Evolutionary conservation across 2,329 filamentous ascomycete genomes (phyloP), one percentile per base, ranked within the genome.

Genomic region (Neofusicoccum parvum): DNA sequence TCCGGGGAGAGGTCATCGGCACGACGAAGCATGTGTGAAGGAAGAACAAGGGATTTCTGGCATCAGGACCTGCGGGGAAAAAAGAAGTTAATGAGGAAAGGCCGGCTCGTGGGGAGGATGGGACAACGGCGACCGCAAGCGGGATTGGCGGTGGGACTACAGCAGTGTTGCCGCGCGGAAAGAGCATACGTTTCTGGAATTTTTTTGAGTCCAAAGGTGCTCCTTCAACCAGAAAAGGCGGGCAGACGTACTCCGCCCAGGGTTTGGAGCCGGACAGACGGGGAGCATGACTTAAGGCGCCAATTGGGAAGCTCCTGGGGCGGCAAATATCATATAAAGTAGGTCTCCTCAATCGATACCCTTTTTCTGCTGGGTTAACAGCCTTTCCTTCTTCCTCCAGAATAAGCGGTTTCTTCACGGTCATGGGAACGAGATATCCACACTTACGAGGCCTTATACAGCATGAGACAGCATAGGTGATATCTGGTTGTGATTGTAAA

Each of bases 1-100:
- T 99, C 45, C 90, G 91, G 75, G 94, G 94, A 4, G 88, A 89
- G 66, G 88, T 90, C 36, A 90, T 98, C 72, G 92, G 92, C 66
- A 88, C 88, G 62, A 94, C 93, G 72, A 97, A 95, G 79, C 93
- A 97, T 75, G 63, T 65, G 34, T 65, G 63, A 65, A n/a, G 6
- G 50, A 34, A 32, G 15, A 32, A 17, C 43, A 10, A 15, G 45
- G 41, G 20, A 34, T 34, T 15, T 20, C 14, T 15, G 11, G 41
- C 5, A 45, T 45, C 11, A 14, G 41, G 41, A 6, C 5, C 5
- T 45, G 2, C 11, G 15, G 14, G 14, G 5, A n/a, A 5, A n/a
- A 20, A 37, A 17, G 32, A 11, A n/a, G 17, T 15, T 37, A 10
- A 37, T 37, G 41, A 48, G 43, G 20, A n/a, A 36, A 37, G 15